Conservation (phyloP, 768 basidiomycete species). For the Hysterangium stoloniferum region DNA sequence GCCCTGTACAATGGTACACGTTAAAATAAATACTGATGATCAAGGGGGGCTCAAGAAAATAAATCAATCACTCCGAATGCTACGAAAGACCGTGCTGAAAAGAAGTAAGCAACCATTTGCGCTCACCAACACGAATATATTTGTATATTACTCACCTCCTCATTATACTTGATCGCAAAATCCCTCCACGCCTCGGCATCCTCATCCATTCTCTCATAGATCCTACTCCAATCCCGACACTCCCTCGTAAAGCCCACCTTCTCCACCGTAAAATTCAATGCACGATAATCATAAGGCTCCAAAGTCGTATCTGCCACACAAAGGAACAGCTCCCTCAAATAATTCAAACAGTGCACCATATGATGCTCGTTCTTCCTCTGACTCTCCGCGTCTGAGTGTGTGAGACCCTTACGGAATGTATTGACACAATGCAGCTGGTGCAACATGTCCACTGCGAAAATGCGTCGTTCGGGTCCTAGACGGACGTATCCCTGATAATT, state of each 20-base stretch:
- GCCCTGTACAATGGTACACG: too few relatives aligned
- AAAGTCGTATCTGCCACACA: not conserved
- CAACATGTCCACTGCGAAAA: slow-evolving; percentile 29
- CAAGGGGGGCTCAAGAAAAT: too few relatives aligned
- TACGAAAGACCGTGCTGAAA: too few relatives aligned
- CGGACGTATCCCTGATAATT: slow-evolving; percentile 19
- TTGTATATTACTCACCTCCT: too few relatives aligned
- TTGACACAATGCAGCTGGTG: slow-evolving; percentile 33
- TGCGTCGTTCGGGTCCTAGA: slow-evolving; percentile 24
- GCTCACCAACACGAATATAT: too few relatives aligned
- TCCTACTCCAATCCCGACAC: not conserved
- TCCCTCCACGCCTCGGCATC: too few relatives aligned
- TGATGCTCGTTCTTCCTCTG: too few relatives aligned
- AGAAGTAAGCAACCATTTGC: too few relatives aligned
- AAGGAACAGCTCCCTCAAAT: not conserved
- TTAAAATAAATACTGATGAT: too few relatives aligned
- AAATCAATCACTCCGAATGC: too few relatives aligned
- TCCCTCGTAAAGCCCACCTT: not conserved
- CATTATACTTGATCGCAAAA: too few relatives aligned
- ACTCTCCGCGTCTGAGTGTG: not conserved
- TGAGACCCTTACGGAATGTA: slow-evolving; percentile 18
- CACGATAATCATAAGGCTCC: not conserved
- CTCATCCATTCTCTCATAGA: not conserved
- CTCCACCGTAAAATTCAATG: not conserved
- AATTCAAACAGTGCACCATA: not conserved